Evolutionary conservation across 345 rosid genomes (phyloP), one percentile per base, ranked within the genome.

Genomic region (Brassica juncea): DNA sequence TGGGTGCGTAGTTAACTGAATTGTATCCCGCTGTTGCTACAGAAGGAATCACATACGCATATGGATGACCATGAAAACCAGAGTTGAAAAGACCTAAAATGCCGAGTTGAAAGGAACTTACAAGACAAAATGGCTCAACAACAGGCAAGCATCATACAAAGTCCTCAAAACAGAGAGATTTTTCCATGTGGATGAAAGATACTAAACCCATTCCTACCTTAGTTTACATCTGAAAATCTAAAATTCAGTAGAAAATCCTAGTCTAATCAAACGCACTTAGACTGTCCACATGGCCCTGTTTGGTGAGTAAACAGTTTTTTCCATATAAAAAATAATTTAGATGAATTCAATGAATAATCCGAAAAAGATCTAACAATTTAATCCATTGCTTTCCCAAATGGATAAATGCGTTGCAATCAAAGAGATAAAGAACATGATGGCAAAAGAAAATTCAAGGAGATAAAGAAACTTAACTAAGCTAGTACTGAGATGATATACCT

Each of bases 61-160:
- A 88, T 80, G 90, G 88, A 84, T 82, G 81, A 86, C 91, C 90
- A 32, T 87, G 90, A 90, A 87, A 90, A 89, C 88, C 89, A 84
- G 85, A 86, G 89, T 85, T 71, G 85, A 62, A 85, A 89, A 87
- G 83, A 87, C 89, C 91, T 86, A 86, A 82, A 80, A 84, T 68
- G 84, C 79, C 83, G 89, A 86, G 83, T 89, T 86, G 57, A 79
- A 83, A 80, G 84, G 74, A 81, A 78, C 86, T 80, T 75, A 83
- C 88, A 59, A 77, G 31, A 80, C 63, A 77, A 80, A 80, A 66
- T 59, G 59, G 25, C 74, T 71, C 70, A 75, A 71, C 74, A 76
- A 81, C 81, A 81, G 59, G 54, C 75, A 57, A 65, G 32, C 39
- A 62, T 63, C 68, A 42, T 71, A 66, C 79, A 66, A 8, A 8